A percentile compares a stretch with the other conserved stretches of the same genome.
Evolutionary conservation across 129 eudicot species (phyloP).

Genomic region (Sambucus nigra): DNA sequence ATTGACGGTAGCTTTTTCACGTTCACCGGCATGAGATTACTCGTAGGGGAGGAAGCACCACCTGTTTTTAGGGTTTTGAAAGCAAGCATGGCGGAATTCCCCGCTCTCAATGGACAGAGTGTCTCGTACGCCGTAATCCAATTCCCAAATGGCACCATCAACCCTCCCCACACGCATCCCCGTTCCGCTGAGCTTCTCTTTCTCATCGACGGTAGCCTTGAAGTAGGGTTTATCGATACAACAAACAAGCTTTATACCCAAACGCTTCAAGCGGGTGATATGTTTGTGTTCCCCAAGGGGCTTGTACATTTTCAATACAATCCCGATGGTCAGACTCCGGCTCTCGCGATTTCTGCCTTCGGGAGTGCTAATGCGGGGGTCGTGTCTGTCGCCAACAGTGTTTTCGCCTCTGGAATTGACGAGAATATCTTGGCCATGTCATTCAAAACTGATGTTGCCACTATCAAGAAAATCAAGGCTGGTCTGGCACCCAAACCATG

Average conservation of each 20-base stretch:
- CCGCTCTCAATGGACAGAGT: constrained; percentile 21
- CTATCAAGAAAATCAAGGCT: constrained; percentile 25
- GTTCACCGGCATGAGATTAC: constrained; percentile 12
- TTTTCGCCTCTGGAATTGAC: constrained; percentile 16
- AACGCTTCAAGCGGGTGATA: constrained; percentile 15
- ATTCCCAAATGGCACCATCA: constrained; percentile 11
- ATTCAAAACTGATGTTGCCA: constrained; percentile 27
- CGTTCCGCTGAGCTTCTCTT: constrained; percentile 21
- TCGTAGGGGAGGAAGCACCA: constrained; percentile 4
- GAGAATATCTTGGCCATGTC: constrained; percentile 21
- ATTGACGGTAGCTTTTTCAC: constrained; percentile 18
- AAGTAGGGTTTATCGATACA: constrained; percentile 25
- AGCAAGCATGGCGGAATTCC: constrained; percentile 16
- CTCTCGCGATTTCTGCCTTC: constrained; percentile 23
- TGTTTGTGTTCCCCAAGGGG: constrained; percentile 27
- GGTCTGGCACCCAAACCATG: constrained; percentile 10
- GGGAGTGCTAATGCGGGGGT: constrained; percentile 27
- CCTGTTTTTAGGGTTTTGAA: constrained; percentile 3
- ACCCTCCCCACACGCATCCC: constrained; percentile 25
- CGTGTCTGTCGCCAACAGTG: constrained; percentile 17
- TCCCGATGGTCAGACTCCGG: constrained; percentile 10
- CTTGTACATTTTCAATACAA: constrained; percentile 28
- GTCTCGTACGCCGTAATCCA: constrained; percentile 17
- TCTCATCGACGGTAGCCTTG: constrained; percentile 3
- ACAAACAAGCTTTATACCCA: constrained; percentile 21